Evolutionary conservation across 164 flowering plant genomes (phyloP).

Genomic region (Dillenia suffruticosa): DNA sequence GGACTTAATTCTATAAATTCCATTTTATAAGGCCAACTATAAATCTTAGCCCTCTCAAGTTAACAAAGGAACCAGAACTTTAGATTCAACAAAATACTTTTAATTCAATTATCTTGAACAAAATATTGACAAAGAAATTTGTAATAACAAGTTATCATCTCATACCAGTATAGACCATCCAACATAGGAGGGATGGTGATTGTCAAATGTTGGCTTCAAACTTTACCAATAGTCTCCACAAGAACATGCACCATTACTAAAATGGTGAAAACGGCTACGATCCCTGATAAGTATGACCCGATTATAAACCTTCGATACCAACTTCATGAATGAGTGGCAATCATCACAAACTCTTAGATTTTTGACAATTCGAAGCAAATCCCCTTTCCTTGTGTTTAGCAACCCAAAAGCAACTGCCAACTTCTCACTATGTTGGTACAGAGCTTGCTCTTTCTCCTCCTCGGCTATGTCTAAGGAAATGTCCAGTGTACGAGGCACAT

Average conservation of each 20-base stretch:
- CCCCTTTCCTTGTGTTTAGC: conserved; percentile 21
- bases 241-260: conserved; percentile 25
- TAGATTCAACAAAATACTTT: too few relatives aligned
- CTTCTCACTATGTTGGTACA: conserved; percentile 24
- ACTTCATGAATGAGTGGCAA: conserved; percentile 25
- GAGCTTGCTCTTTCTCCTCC: conserved; percentile 22
- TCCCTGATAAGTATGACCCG: conserved; percentile 23
- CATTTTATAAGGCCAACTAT: too few relatives aligned
- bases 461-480: conserved; percentile 20
- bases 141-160: too few relatives aligned
- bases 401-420: conserved; percentile 28
- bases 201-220: too few relatives aligned
- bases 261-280: conserved; percentile 26
- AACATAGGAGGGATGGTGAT: too few relatives aligned
- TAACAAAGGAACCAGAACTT: too few relatives aligned
- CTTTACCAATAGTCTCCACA: conserved; percentile 26
- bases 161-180: too few relatives aligned
- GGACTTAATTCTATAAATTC: too few relatives aligned
- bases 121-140: too few relatives aligned
- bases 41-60: too few relatives aligned
- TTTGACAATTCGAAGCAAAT: conserved; percentile 20
- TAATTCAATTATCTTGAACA: too few relatives aligned
- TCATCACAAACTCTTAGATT: conserved; percentile 25
- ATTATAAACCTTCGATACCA: conserved; percentile 22
- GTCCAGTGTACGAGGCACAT: conserved; percentile 14